phyloP scores from a whole-genome alignment of 768 basidiomycete genomes.

The Podaxis pistillaris region DNA sequence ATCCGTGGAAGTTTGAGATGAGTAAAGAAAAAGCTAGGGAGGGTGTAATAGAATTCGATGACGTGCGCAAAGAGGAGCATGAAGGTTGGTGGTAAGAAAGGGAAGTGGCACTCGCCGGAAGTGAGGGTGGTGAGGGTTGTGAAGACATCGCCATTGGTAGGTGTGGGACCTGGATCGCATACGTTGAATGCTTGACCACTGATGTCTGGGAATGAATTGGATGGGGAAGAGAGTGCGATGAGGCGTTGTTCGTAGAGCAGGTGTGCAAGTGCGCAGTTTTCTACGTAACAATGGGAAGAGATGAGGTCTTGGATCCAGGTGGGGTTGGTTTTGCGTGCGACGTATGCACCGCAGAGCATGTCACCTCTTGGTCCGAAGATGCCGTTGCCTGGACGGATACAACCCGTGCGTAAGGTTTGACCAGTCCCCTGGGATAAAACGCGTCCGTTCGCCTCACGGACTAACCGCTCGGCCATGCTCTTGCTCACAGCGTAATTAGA shows the following conservation, averaged over 20 bases:
- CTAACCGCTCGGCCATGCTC: constrained; percentile 49
- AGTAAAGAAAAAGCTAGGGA: constrained; percentile 29
- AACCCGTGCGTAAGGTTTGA: constrained; percentile 59
- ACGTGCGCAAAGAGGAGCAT: constrained; percentile 65
- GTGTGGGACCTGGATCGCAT: constrained; percentile 62
- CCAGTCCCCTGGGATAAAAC: constrained; percentile 11
- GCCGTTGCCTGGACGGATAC: constrained; percentile 77
- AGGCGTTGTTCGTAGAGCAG: constrained; percentile 72
- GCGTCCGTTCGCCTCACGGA: constrained; percentile 35
- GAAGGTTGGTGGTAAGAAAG: constrained; percentile 52
- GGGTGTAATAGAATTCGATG: constrained; percentile 52
- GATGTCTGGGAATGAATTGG: constrained; percentile 50
- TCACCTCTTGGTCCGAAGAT: constrained; percentile 77
- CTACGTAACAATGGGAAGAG: constrained; percentile 71
- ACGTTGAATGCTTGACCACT: constrained; percentile 71
- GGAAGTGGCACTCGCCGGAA: constrained; percentile 57
- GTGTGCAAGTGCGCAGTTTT: constrained; percentile 73
- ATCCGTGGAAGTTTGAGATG: constrained; percentile 39
- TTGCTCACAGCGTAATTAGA: constrained; percentile 80
- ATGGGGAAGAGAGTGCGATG: constrained; percentile 43
- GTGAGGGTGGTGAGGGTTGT: constrained; percentile 52
- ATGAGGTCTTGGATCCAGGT: constrained; percentile 59
- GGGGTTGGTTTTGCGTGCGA: constrained; percentile 57
- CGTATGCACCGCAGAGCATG: constrained; percentile 61
- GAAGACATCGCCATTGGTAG: constrained; percentile 65